Evolutionary conservation across 2,329 filamentous ascomycete species (phyloP).

Genomic region (Cladophialophora exuberans): DNA sequence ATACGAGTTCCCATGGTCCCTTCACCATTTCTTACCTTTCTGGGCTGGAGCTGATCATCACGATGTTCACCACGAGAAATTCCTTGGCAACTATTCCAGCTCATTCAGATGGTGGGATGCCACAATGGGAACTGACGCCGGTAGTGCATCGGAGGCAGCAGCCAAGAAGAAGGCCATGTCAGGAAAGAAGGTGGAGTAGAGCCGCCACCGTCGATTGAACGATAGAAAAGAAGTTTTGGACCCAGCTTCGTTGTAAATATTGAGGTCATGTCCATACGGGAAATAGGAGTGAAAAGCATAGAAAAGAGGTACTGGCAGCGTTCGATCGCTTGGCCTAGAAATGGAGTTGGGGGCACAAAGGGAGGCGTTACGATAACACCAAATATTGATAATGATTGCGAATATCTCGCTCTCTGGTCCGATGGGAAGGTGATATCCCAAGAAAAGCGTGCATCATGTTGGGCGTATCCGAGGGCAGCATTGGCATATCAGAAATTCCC

Average conservation of each 20-base stretch:
- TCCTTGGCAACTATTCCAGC: constrained; percentile 96
- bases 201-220: background rate
- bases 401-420: too few species aligned
- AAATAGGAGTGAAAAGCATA: constrained; percentile 4
- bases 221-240: constrained; percentile 11
- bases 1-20: constrained; percentile 97
- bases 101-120: constrained; percentile 99
- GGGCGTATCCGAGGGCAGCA: too few species aligned
- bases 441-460: too few species aligned
- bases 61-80: constrained; percentile 96
- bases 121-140: constrained; percentile 88
- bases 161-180: constrained; percentile 18
- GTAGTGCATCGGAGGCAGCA: constrained; percentile 40
- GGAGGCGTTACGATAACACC: background rate
- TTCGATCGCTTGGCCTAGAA: constrained; percentile 15
- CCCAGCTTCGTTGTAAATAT: constrained; percentile 26
- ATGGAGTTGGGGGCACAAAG: background rate
- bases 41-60: constrained; percentile 98
- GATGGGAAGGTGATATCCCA: too few species aligned
- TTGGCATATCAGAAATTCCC: too few species aligned
- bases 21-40: constrained; percentile 94
- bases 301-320: constrained; percentile 16
- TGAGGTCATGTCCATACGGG: constrained; percentile 11
- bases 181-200: constrained; percentile 16
- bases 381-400: constrained; percentile 4